A percentile compares a stretch with the other conserved stretches of the same genome.
phyloP scores from a whole-genome alignment of 139 green algal genomes.

The Picochlorum sp. region DNA sequence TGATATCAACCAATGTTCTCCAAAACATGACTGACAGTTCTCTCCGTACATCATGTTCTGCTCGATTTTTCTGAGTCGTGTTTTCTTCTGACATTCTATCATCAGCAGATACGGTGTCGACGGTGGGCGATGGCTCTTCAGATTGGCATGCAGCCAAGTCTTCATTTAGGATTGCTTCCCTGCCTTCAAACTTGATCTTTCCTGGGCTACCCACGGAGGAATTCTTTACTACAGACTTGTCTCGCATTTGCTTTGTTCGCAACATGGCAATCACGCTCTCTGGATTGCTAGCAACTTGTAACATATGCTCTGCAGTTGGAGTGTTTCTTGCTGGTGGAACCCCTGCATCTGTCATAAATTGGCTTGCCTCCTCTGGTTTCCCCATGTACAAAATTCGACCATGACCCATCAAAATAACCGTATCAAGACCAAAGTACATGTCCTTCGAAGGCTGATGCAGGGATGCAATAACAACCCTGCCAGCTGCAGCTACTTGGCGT shows the following conservation, averaged over 20 bases:
- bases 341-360: conserved; percentile 23
- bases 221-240: background rate
- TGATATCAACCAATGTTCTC: conserved; percentile 55
- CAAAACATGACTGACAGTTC: conserved; percentile 64
- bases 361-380: conserved; percentile 12
- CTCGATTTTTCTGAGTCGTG: too few relatives aligned
- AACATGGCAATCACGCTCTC: conserved; percentile 8
- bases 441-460: conserved; percentile 68
- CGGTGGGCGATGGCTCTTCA: too few relatives aligned
- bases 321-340: conserved; percentile 31
- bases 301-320: conserved; percentile 44
- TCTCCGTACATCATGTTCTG: conserved; percentile 10
- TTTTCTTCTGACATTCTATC: too few relatives aligned
- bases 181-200: background rate
- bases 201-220: background rate
- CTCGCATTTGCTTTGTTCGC: background rate
- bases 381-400: conserved; percentile 54
- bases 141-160: too few relatives aligned
- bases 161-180: too few relatives aligned
- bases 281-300: conserved; percentile 18
- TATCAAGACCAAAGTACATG: conserved; percentile 56
- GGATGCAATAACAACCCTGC: conserved; percentile 55
- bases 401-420: conserved; percentile 53
- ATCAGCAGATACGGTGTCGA: too few relatives aligned
- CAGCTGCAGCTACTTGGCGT: conserved; percentile 26